Evolutionary conservation across 257 asterid species (phyloP).

Genomic region (Verbena officinalis): DNA sequence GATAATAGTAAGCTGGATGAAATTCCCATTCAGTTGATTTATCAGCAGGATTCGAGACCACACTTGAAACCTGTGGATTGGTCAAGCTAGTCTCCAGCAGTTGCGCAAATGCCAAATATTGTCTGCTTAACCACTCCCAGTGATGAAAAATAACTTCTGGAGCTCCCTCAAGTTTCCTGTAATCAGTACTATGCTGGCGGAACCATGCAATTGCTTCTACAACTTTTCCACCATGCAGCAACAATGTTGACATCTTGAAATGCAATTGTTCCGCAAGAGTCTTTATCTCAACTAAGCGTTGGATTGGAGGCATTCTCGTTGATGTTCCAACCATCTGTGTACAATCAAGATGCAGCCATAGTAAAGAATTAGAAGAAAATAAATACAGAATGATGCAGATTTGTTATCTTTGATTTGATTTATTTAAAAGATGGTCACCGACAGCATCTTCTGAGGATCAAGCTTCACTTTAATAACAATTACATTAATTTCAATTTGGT

Average conservation of each 20-base stretch:
- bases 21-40: slow-evolving; percentile 87
- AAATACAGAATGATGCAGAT: slow-evolving; percentile 20
- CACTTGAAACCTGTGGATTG: slow-evolving; percentile 45
- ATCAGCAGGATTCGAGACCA: slow-evolving; percentile 57
- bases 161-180: slow-evolving; percentile 71
- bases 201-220: slow-evolving; percentile 87
- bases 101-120: slow-evolving; percentile 85
- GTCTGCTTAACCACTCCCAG: slow-evolving; percentile 99
- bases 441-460: slow-evolving; percentile 14
- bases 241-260: slow-evolving; percentile 83
- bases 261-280: slow-evolving; percentile 85
- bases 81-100: slow-evolving; percentile 84
- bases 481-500: not conserved
- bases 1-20: slow-evolving; percentile 85
- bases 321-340: slow-evolving; percentile 87
- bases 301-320: slow-evolving; percentile 90
- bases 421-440: slow-evolving; percentile 16
- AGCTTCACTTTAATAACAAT: not conserved
- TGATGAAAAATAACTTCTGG: slow-evolving; percentile 83
- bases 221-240: slow-evolving; percentile 90
- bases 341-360: slow-evolving; percentile 20
- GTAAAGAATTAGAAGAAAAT: slow-evolving; percentile 16
- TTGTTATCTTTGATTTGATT: slow-evolving; percentile 10
- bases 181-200: slow-evolving; percentile 71
- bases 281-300: slow-evolving; percentile 85